phyloP scores from a whole-genome alignment of 139 green algal species.

The Coelastrella sp. region DNA sequence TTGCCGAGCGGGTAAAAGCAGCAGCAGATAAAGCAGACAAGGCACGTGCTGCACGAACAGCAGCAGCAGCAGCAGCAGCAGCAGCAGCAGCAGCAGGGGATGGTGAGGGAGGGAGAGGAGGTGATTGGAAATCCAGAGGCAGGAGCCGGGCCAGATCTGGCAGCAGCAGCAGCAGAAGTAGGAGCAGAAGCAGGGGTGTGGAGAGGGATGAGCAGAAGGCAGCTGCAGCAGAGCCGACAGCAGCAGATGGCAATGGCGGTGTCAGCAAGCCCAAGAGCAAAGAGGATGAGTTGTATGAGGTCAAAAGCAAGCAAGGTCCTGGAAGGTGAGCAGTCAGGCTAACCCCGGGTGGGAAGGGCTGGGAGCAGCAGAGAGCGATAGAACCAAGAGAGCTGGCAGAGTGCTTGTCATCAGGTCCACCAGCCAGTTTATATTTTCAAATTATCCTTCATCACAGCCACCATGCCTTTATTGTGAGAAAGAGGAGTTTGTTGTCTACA shows the following conservation, averaged over 20 bases:
- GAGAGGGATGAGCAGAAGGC: background rate
- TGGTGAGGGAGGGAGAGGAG: background rate
- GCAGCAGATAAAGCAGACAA: constrained; percentile 33
- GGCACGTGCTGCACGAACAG: background rate
- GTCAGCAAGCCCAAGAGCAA: constrained; percentile 23
- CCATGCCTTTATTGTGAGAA: too few relatives aligned
- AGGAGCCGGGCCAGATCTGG: background rate
- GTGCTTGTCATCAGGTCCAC: too few relatives aligned
- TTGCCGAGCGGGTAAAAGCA: constrained; percentile 19
- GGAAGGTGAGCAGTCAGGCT: constrained; percentile 25
- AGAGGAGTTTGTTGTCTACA: too few relatives aligned
- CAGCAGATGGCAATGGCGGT: background rate
- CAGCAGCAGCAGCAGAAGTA: constrained; percentile 26
- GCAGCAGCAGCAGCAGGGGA: background rate
- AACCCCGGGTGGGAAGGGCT: too few relatives aligned
- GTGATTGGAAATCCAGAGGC: background rate
- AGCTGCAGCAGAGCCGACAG: background rate
- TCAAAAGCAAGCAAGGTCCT: constrained; percentile 34
- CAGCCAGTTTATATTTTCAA: too few relatives aligned
- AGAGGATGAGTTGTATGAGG: constrained; percentile 46
- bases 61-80: constrained; percentile 34
- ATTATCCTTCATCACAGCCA: too few relatives aligned
- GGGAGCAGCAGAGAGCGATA: too few relatives aligned
- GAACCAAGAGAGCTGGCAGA: too few relatives aligned
- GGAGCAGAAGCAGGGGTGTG: background rate